Conservation (phyloP, 2,329 filamentous ascomycete species). For the Fusarium acutatum region DNA sequence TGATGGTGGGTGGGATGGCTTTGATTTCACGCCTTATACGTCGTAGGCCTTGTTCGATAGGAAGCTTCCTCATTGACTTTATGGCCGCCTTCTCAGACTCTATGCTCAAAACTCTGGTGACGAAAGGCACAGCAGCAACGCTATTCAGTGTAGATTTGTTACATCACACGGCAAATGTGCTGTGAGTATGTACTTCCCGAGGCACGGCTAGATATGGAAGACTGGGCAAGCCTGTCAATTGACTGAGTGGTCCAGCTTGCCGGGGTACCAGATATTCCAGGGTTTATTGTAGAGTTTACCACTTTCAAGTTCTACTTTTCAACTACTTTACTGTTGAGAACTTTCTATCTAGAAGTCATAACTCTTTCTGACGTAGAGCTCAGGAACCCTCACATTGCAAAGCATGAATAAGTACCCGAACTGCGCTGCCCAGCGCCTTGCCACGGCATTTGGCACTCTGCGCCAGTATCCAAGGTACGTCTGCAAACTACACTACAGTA, state of each 20-base stretch:
- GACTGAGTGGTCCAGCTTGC: constrained; percentile 11
- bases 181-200: constrained; percentile 21
- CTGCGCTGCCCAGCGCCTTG: constrained; percentile 24
- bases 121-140: constrained; percentile 16
- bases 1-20: constrained; percentile 38
- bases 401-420: neutral
- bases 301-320: neutral
- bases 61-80: neutral
- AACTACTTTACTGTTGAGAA: neutral
- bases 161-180: constrained; percentile 29
- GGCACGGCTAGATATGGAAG: constrained; percentile 14
- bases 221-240: neutral
- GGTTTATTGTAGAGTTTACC: constrained; percentile 14
- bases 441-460: constrained; percentile 26
- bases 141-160: neutral
- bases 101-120: neutral
- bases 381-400: constrained; percentile 3
- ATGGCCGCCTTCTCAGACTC: neutral
- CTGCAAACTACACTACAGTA: neutral
- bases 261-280: constrained; percentile 33
- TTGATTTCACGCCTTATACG: neutral
- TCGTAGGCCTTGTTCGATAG: constrained; percentile 1
- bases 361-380: neutral
- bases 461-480: neutral
- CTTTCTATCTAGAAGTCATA: neutral